Evolutionary conservation across 305 asterid species (phyloP).

Genomic region (Striga hermonthica): DNA sequence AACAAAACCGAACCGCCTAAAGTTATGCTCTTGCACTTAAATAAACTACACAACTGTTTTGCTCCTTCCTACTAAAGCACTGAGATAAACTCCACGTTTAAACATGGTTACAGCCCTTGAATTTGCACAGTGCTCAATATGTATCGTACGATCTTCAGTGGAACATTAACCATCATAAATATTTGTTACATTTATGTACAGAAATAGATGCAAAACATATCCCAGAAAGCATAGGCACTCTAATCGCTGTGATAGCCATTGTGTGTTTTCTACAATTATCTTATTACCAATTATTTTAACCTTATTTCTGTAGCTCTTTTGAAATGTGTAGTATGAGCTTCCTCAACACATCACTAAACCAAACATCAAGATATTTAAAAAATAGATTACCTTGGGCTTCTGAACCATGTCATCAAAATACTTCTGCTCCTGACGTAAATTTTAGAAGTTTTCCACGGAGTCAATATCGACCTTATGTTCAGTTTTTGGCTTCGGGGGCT

Average conservation of each 20-base stretch:
- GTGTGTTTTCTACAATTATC: not conserved
- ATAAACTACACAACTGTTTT: not conserved
- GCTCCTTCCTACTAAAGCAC: not conserved
- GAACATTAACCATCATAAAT: conserved; percentile 4
- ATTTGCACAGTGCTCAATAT: conserved; percentile 97
- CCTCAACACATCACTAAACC: not conserved
- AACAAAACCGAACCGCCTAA: too few species aligned
- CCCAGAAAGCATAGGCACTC: not conserved
- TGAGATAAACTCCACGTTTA: conserved; percentile 65
- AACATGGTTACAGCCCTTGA: conserved; percentile 95
- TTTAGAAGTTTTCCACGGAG: conserved; percentile 84
- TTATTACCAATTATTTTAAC: not conserved
- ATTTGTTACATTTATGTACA: conserved; percentile 16
- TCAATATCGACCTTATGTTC: conserved; percentile 98
- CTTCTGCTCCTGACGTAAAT: conserved; percentile 76
- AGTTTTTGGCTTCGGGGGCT: conserved; percentile 98
- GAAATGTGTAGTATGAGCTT: not conserved
- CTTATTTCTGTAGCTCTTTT: not conserved
- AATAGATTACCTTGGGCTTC: conserved; percentile 71
- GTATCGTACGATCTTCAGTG: conserved; percentile 93
- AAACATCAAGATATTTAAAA: conserved; percentile 12
- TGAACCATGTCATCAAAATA: conserved; percentile 96
- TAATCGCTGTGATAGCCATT: not conserved
- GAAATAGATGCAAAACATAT: conserved; percentile 16
- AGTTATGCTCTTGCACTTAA: too few species aligned